Evolutionary conservation across 2,329 filamentous ascomycete species (phyloP), one percentile per base, ranked within the genome.

Genomic region (Ophiostoma quercus): DNA sequence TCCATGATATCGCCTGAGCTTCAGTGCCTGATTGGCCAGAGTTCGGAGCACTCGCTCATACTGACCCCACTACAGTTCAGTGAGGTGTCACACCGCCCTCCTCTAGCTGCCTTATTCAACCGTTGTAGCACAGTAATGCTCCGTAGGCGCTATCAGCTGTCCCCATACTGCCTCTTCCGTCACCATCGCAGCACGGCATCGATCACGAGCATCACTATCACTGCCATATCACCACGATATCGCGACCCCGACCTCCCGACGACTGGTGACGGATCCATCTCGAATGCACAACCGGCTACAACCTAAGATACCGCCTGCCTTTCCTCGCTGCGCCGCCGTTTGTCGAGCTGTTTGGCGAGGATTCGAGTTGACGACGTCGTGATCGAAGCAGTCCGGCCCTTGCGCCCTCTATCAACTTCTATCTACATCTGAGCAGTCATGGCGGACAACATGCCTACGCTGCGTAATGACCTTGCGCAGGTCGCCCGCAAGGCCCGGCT

Each of bases 391-490:
- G 57, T 25, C 29, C 25, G 5, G 51, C 47, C 16, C 19, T 57
- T 19, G 57, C 25, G 4, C 25, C 34, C n/a, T 57, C 51, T 12
- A 19, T 57, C 5, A 8, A 16, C 57, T 11, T 19, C 25, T 12
- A 62, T 12, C 25, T 5, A 32, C 11, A 12, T 34, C 19, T 51
- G 1, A n/a, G 4, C 22, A 14, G 11, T 51, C 22, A 74, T 74
- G 73, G 72, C 72, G 37, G 74, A 75, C 60, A 73, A 72, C 32
- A 84, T 87, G 76, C 79, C 80, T 70, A 79, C 81, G 39, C 79
- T 97, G 74, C 85, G 91, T 78, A 88, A 88, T 75, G 92, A 96
- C 77, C 86, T 95, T 74, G 85, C 88, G 74, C 87, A 88, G 75
- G 87, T 96, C 71, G 86, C 87, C 75, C 88, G 85, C 77, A 88